Evolutionary conservation across 495 filamentous ascomycete species (phyloP).

Genomic region (Diplogelasinospora grovesii): DNA sequence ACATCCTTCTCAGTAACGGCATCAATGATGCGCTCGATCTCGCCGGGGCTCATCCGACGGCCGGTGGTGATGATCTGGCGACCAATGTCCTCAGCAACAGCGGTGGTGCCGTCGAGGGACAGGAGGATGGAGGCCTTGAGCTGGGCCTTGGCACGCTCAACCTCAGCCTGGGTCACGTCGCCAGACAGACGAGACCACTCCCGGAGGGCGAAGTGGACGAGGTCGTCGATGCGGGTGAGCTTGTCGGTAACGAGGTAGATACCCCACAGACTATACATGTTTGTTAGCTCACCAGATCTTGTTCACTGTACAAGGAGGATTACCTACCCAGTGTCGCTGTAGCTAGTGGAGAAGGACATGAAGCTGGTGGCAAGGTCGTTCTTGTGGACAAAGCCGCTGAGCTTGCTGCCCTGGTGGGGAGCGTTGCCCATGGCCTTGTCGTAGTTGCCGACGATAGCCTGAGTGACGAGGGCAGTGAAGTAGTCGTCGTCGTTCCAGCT

Average conservation of each 20-base stretch:
- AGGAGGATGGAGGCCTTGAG: constrained; percentile 97
- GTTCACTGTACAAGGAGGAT: background rate
- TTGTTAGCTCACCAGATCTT: no score
- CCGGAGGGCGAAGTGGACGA: constrained; percentile 94
- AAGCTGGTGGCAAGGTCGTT: constrained; percentile 96
- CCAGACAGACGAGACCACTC: constrained; percentile 92
- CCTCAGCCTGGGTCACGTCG: constrained; percentile 81
- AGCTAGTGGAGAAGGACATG: constrained; percentile 99
- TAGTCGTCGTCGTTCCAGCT: constrained; percentile 99
- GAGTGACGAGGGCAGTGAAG: constrained; percentile 94
- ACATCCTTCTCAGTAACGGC: constrained; percentile 93
- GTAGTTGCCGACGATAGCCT: constrained; percentile 99
- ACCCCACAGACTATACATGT: constrained; percentile 77
- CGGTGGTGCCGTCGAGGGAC: constrained; percentile 93
- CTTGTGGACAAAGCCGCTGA: constrained; percentile 86
- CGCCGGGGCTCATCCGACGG: constrained; percentile 78
- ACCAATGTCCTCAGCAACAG: constrained; percentile 96
- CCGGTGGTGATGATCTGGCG: constrained; percentile 97
- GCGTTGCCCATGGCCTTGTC: constrained; percentile 98
- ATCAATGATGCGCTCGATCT: constrained; percentile 87
- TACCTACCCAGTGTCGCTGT: constrained; percentile 93
- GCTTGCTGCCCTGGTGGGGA: constrained; percentile 92
- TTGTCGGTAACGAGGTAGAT: constrained; percentile 97
- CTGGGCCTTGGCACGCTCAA: constrained; percentile 97
- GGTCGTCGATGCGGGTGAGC: constrained; percentile 79